A percentile compares a stretch with the other conserved stretches of the same genome.
phyloP scores from a whole-genome alignment of 768 basidiomycete genomes.

The Hygrocybe coccinea region DNA sequence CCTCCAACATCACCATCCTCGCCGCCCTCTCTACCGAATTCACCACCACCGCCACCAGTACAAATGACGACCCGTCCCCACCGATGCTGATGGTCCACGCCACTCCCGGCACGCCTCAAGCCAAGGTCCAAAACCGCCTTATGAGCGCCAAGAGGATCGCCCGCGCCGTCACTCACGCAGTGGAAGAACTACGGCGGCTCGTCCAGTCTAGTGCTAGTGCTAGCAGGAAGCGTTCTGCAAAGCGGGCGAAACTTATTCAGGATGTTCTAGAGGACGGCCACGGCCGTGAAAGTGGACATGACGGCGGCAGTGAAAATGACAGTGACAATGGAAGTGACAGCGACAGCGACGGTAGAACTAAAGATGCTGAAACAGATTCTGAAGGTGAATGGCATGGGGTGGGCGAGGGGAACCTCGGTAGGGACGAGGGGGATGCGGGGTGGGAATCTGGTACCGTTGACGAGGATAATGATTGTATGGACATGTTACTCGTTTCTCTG shows the following conservation, averaged over 20 bases:
- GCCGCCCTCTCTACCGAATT: constrained; percentile 45
- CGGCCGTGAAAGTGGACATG: constrained; percentile 20
- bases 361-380: constrained; percentile 22
- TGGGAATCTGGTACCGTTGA: constrained; percentile 43
- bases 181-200: constrained; percentile 47
- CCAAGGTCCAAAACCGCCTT: constrained; percentile 66
- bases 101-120: constrained; percentile 39
- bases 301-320: constrained; percentile 19
- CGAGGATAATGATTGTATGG: too few species aligned
- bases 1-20: constrained; percentile 43
- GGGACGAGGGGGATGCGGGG: constrained; percentile 18
- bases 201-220: constrained; percentile 29
- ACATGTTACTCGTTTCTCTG: too few species aligned
- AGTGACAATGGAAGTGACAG: constrained; percentile 5
- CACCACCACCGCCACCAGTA: too few species aligned
- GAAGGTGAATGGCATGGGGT: not conserved
- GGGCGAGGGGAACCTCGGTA: too few species aligned
- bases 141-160: constrained; percentile 76
- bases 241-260: too few species aligned
- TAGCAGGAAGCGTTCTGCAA: not conserved
- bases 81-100: too few species aligned
- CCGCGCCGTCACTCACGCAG: constrained; percentile 45
- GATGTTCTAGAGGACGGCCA: constrained; percentile 4
- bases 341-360: constrained; percentile 18
- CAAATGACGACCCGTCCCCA: too few species aligned